Evolutionary conservation across 768 basidiomycete species (phyloP).

Genomic region (Nidula microcarpa): DNA sequence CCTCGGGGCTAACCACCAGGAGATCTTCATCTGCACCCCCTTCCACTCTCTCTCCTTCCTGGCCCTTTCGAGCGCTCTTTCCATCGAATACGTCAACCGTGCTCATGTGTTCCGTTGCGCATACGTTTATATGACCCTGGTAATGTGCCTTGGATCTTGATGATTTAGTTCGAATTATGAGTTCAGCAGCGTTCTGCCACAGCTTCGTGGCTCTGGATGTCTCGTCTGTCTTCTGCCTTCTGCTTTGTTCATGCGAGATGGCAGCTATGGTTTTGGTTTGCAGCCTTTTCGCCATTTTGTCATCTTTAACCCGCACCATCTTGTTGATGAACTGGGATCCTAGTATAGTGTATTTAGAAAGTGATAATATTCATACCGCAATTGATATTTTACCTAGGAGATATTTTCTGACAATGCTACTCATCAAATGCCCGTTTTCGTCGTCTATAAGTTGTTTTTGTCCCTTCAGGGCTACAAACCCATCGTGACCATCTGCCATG

Average conservation of each 20-base stretch:
- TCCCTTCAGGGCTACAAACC: conserved; percentile 66
- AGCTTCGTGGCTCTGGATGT: conserved; percentile 26
- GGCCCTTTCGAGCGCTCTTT: conserved; percentile 34
- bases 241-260: conserved; percentile 32
- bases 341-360: conserved; percentile 15
- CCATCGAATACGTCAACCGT: conserved; percentile 74
- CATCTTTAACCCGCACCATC: conserved; percentile 39
- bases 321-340: conserved; percentile 75
- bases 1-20: conserved; percentile 52
- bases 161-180: conserved; percentile 32
- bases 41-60: conserved; percentile 10
- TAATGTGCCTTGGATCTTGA: conserved; percentile 48
- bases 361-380: too few species aligned
- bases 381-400: conserved; percentile 55
- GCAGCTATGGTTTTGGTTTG: conserved; percentile 37
- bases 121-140: conserved; percentile 54
- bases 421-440: conserved; percentile 78
- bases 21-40: conserved; percentile 40
- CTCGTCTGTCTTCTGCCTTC: conserved; percentile 4
- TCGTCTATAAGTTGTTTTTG: conserved; percentile 74
- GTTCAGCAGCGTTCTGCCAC: conserved; percentile 45
- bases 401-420: conserved; percentile 77
- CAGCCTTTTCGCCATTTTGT: conserved; percentile 25
- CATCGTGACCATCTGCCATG: conserved; percentile 82
- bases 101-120: conserved; percentile 73